These are phyloP conservation scores for Lavandula angustifolia DNA, from an alignment of 257 asterid species.

Conservation along the genomic window DNA sequence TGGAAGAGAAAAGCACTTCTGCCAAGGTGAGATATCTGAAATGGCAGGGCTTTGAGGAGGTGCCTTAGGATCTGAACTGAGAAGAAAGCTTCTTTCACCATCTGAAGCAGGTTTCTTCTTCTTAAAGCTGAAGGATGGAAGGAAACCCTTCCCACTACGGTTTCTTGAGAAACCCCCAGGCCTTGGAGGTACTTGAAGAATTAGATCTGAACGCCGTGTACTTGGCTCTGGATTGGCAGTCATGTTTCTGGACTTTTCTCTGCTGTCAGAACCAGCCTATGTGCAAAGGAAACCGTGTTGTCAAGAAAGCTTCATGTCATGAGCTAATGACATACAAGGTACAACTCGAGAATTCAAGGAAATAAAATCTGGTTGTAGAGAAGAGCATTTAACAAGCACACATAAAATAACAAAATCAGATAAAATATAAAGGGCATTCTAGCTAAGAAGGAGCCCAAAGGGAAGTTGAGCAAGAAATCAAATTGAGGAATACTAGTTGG, in stretches of 20 bases:
- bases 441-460: background rate
- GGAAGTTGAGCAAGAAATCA: slow-evolving; percentile 1
- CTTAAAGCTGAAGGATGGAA: slow-evolving; percentile 69
- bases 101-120: slow-evolving; percentile 41
- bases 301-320: slow-evolving; percentile 23
- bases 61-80: slow-evolving; percentile 49
- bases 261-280: slow-evolving; percentile 48
- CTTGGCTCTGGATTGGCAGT: slow-evolving; percentile 38
- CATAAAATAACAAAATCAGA: background rate
- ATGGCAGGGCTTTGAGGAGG: slow-evolving; percentile 57
- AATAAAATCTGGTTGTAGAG: background rate
- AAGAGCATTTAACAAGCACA: background rate
- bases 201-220: slow-evolving; percentile 46
- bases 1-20: slow-evolving; percentile 77
- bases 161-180: slow-evolving; percentile 40
- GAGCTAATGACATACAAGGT: slow-evolving; percentile 9
- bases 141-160: slow-evolving; percentile 45
- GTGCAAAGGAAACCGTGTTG: slow-evolving; percentile 10
- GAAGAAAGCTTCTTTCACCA: slow-evolving; percentile 73
- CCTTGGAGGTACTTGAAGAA: slow-evolving; percentile 80
- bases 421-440: background rate
- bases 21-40: slow-evolving; percentile 50
- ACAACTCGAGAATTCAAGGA: background rate
- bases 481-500: background rate
- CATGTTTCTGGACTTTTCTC: slow-evolving; percentile 29